Evolutionary conservation across 2,329 filamentous ascomycete genomes (phyloP).

Genomic region (Talaromyces atroroseus): DNA sequence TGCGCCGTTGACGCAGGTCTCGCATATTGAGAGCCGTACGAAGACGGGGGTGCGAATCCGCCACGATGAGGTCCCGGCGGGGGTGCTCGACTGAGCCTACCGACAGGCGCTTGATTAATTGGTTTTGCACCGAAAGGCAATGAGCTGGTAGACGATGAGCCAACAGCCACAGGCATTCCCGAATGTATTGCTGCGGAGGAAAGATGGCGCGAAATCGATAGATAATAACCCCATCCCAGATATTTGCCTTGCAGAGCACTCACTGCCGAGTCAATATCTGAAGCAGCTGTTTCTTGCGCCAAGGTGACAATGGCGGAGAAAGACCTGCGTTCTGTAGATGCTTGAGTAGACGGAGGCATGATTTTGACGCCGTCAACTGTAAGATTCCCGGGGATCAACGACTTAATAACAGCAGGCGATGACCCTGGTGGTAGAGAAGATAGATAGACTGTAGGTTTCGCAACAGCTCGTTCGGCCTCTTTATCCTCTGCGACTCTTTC

Average conservation of each 20-base stretch:
- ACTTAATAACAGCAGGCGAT: conserved; percentile 46
- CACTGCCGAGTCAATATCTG: conserved; percentile 75
- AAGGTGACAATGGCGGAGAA: conserved; percentile 75
- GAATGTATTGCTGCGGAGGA: conserved; percentile 66
- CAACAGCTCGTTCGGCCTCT: conserved; percentile 42
- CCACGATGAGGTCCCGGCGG: conserved; percentile 49
- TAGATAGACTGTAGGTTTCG: conserved; percentile 52
- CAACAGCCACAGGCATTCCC: conserved; percentile 44
- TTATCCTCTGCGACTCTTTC: conserved; percentile 36
- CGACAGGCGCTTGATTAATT: conserved; percentile 46
- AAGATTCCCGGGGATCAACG: conserved; percentile 49
- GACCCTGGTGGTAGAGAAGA: conserved; percentile 50
- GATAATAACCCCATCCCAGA: conserved; percentile 75
- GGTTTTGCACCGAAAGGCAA: conserved; percentile 75
- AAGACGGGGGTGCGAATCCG: conserved; percentile 71
- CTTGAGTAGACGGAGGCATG: conserved; percentile 48
- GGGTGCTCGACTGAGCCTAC: conserved; percentile 45
- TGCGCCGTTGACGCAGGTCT: conserved; percentile 51
- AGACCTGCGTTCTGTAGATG: conserved; percentile 60
- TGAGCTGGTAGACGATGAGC: conserved; percentile 46
- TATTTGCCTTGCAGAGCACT: conserved; percentile 77
- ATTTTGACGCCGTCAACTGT: conserved; percentile 70
- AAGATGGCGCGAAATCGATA: conserved; percentile 74
- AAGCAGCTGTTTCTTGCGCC: conserved; percentile 71
- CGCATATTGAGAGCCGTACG: conserved; percentile 52